Base-by-base conservation (phyloP, 352 stramenopile species). In the Halophytophthora polymorphica region DNA sequence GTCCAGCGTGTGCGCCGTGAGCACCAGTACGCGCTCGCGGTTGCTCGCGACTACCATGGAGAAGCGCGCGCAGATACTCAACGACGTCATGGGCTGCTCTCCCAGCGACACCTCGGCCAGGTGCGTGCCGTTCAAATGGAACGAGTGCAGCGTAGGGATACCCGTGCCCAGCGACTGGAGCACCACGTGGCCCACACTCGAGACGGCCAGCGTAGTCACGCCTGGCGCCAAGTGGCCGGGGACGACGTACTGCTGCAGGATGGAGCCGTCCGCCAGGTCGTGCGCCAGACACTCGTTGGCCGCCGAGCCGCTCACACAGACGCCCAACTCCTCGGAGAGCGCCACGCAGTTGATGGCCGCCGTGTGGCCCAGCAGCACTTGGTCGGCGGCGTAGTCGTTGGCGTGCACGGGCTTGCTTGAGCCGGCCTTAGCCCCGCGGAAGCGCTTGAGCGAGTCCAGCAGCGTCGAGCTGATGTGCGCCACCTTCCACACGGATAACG, bases 401-500 rank as follows among this genome's bases (percentile, higher is more conserved):
- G 73, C 71, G 33, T 88, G 69, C n/a, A 90, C 80, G 14, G 79
- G 81, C 13, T 83, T 83, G 4, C n/a, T n/a, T n/a, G 64, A 68
- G 19, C 28, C 61, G 17, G 52, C 15, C 44, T 80, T 83, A 25
- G 72, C 61, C 2, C 72, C 71, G 46, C 79, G 66, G 36, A 93
- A 93, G 44, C 90, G 69, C 49, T 89, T 92, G 44, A 95, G 66
- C 21, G 82, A 82, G 36, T 88, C 71, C 28, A 95, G 53, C 17
- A 91, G 58, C 38, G 75, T 89, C 40, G 72, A 84, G 21, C 71
- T 88, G 36, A 74, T 75, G 33, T 64, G 69, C 19, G 74, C 72
- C 28, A 92, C 64, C 56, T 86, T 88, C 83, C 84, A 95, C 13
- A 93, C 63, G 7, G 78, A 92, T 34, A 95, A 73, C 10, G 80